Conservation (phyloP, 768 basidiomycete species). For the Cystofilobasidium macerans region DNA sequence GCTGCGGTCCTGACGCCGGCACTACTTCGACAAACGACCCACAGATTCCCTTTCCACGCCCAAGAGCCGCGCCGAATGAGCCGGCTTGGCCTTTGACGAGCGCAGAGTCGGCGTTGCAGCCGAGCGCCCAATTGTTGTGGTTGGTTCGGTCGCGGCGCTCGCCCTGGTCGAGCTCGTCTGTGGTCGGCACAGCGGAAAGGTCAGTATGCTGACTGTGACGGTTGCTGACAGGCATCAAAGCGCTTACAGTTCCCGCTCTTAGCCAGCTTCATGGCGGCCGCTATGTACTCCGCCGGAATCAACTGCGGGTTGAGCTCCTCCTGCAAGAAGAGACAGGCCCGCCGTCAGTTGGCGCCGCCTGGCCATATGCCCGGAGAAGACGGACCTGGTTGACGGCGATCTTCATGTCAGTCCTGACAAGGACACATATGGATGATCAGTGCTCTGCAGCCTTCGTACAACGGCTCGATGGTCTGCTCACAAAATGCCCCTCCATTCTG, state of each 20-base stretch:
- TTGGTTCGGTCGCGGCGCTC: not conserved
- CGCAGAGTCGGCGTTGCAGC: not conserved
- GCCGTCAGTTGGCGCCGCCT: not conserved
- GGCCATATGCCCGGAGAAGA: not conserved
- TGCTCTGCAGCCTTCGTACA: not conserved
- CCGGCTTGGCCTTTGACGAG: conserved; percentile 4
- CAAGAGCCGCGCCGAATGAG: conserved; percentile 4
- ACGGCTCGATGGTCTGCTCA: not conserved
- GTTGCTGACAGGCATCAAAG: not conserved
- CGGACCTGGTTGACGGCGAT: conserved; percentile 15
- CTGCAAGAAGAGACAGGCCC: not conserved
- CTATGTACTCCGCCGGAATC: conserved; percentile 13
- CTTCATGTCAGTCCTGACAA: conserved; percentile 8
- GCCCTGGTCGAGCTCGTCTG: conserved; percentile 21
- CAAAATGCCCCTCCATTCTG: conserved; percentile 16
- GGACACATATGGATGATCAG: not conserved
- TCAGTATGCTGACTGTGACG: no score
- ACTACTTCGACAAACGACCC: no score
- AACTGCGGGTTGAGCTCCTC: conserved; percentile 24
- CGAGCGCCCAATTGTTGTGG: conserved; percentile 11
- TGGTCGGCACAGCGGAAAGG: no score
- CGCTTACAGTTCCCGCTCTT: not conserved
- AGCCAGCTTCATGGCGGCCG: not conserved
- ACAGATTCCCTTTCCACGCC: not conserved
- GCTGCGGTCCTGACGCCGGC: no score